Percentiles rank a stretch among this genome's conserved stretches.
phyloP scores from a whole-genome alignment of 1,284 basidiomycete genomes.

The Uromyces viciae-fabae region DNA sequence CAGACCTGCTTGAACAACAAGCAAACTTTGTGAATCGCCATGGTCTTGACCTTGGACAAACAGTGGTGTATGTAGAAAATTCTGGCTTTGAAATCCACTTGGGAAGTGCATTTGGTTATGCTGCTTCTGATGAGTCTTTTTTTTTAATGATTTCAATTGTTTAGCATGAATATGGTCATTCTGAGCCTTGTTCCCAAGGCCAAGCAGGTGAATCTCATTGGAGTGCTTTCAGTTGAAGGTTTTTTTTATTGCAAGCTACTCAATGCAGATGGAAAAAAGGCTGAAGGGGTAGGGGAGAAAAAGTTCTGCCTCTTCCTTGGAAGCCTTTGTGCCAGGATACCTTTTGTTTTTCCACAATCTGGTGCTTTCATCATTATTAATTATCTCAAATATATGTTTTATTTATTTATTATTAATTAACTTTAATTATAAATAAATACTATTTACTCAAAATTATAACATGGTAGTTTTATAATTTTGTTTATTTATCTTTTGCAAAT shows the following conservation, averaged over 20 bases:
- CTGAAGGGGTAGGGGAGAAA: not conserved
- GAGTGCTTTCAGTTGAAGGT: not conserved
- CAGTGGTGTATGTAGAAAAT: not conserved
- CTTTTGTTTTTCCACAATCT: too few relatives aligned
- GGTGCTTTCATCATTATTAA: too few relatives aligned
- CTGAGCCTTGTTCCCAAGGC: not conserved
- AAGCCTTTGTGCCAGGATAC: not conserved
- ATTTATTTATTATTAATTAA: too few relatives aligned
- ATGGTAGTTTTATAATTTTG: too few relatives aligned
- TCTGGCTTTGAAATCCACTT: not conserved
- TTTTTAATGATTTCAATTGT: not conserved
- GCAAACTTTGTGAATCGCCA: not conserved
- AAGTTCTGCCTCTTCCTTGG: not conserved
- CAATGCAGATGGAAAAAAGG: not conserved
- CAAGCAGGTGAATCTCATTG: not conserved
- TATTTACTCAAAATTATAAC: too few relatives aligned
- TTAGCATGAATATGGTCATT: not conserved
- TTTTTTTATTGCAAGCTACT: not conserved
- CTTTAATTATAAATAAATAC: too few relatives aligned
- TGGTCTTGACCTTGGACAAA: not conserved
- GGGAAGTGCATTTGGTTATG: not conserved
- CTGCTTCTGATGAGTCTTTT: not conserved
- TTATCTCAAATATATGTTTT: too few relatives aligned
- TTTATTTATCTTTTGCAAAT: too few relatives aligned
- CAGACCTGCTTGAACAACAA: not conserved